Conservation (phyloP, 2,329 filamentous ascomycete genomes). For the Aureobasidium leucospermi region DNA sequence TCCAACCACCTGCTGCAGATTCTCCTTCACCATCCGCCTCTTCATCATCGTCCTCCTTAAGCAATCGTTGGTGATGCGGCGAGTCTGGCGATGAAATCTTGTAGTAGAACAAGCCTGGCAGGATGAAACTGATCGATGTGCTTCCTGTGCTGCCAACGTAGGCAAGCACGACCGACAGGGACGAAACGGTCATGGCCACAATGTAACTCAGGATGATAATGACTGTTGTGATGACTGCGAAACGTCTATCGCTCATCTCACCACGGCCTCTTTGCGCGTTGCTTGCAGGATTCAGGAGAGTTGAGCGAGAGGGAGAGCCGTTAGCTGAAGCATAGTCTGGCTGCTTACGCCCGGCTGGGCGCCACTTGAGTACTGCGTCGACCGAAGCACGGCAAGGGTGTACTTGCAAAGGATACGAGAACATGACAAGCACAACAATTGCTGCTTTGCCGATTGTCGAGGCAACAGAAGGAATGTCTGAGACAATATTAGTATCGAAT, state of each 20-base stretch:
- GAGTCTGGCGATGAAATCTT: constrained; percentile 92
- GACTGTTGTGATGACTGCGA: constrained; percentile 78
- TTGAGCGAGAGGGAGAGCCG: constrained; percentile 20
- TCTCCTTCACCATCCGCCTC: constrained; percentile 47
- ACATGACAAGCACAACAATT: constrained; percentile 92
- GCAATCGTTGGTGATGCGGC: constrained; percentile 72
- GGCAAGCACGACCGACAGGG: constrained; percentile 81
- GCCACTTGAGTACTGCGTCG: constrained; percentile 90
- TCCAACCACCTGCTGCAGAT: constrained; percentile 20
- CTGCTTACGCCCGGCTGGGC: constrained; percentile 45
- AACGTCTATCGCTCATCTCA: constrained; percentile 76
- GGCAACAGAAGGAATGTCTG: constrained; percentile 64
- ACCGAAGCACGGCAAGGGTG: constrained; percentile 94
- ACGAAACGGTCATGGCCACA: constrained; percentile 83
- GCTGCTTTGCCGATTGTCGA: constrained; percentile 91
- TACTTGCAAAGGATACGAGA: constrained; percentile 90
- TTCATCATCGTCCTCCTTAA: constrained; percentile 89
- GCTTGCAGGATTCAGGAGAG: constrained; percentile 18
- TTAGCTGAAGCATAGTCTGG: constrained; percentile 9
- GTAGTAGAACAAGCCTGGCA: constrained; percentile 95
- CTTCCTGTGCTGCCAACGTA: constrained; percentile 93
- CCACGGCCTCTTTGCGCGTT: constrained; percentile 24
- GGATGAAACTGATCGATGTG: constrained; percentile 93
- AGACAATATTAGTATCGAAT: not conserved
- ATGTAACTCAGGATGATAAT: constrained; percentile 82